Base-by-base conservation (phyloP, 106 monocot species). In the Dioscorea zingiberensis region DNA sequence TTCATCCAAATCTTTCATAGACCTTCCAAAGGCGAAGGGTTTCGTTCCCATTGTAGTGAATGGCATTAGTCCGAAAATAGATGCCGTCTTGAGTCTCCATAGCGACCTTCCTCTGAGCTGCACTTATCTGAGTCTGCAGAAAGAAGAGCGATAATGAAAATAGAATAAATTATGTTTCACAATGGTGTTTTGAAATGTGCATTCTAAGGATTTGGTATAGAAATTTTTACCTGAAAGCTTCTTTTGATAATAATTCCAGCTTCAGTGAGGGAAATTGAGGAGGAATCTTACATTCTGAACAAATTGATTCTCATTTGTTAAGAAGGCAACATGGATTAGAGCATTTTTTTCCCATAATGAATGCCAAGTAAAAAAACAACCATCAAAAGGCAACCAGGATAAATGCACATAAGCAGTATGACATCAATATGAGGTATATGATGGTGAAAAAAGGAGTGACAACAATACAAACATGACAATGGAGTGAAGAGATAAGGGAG, bases 81-180 rank as follows among this genome's bases (percentile, higher is more conserved):
- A 44, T 47, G 63, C 63, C n/a, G 63, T 63, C 63, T 63, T 63
- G 30, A 63, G n/a, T 63, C 45, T 63, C 63, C 45, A 44, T 63
- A 5, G 63, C 63, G 10, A 63, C 44, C 45, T 63, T 63, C 30
- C 63, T 63, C 45, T 63, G 63, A 45, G 63, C 63, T 19, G 63
- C 63, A 63, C 63, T 63, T 47, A 63, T 63, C 3, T 21, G 14
- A 63, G 63, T 63, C 63, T 63, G 63, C 44, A 22, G 38, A 38
- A 6, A 8, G 38, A 38, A 38, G 38, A 38, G 10, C 4, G 0
- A 38, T 38, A 38, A 38, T 38, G 38, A 38, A 38, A 38, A 10
- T 4, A 45, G 60, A 2, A 63, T 30, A 1, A 4, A 51, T 1
- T 16, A 51, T 51, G 19, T 18, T 18, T 51, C 18, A 13, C 15